Evolutionary conservation across 2,329 filamentous ascomycete species (phyloP), one percentile per base, ranked within the genome.

Genomic region (Colletotrichum tanaceti): DNA sequence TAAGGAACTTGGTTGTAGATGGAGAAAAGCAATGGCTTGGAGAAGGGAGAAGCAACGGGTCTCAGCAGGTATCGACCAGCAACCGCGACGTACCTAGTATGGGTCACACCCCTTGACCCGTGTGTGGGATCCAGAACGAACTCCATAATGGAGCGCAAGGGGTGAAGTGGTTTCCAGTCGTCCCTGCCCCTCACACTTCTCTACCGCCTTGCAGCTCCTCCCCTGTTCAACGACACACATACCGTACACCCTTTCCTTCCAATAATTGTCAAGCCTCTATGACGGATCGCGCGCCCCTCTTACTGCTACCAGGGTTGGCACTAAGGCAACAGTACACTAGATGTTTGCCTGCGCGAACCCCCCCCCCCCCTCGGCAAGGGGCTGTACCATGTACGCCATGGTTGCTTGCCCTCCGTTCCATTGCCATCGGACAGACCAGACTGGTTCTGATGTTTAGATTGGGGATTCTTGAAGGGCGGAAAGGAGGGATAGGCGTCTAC

Each of bases 351-450:
- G 24, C 22, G n/a, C 18, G 46, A n/a, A n/a, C n/a, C n/a, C n/a
- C n/a, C n/a, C n/a, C 4, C 6, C 9, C 2, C 2, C 6, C 3
- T 24, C 20, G 9, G 3, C 28, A 16, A 20, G 43, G 11, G 14
- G 50, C 58, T 44, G 16, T n/a, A n/a, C n/a, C n/a, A n/a, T n/a
- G n/a, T 50, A 44, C 43, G 58, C 50, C 63, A 24, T 63, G 58
- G 63, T 50, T 63, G 24, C 32, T 43, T 55, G 58, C 16, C 35
- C 24, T 35, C 63, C n/a, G 55, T 63, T n/a, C 58, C 63, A 66
- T 38, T 44, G 35, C 50, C 55, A n/a, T 66, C 58, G 50, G 63
- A 63, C 58, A 28, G 49, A 44, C 39, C 58, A 28, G 49, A 44
- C 39, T 50, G 58, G 28, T 28, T 32, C 50, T 39, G 50, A 46